Base-by-base conservation (phyloP, 805 yeast species). In the Starmerella powellii region DNA sequence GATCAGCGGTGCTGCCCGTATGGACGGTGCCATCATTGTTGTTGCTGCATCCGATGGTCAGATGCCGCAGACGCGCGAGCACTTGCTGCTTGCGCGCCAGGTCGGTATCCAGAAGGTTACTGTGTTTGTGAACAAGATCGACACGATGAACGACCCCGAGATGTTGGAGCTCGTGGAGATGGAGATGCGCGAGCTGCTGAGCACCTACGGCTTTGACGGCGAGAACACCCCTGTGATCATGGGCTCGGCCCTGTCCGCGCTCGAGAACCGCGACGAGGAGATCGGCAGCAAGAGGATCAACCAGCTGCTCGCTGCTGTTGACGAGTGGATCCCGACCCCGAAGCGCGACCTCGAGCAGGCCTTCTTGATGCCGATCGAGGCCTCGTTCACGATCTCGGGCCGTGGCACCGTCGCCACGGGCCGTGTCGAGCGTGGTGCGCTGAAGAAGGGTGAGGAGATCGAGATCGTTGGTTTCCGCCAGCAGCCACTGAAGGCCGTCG, bases 1-100 rank as follows among this genome's bases (percentile, higher is more conserved):
- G 97, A 88, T 88, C 66, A 85, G 95, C 54, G 97, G 97, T 79
- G 96, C 97, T 59, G 95, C 97, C 58, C 95, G 88, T 67, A 87
- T 87, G 96, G 97, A 88, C 66, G 96, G 97, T 73, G 97, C 96
- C 55, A 87, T 88, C 58, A 88, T 88, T 70, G 97, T 88, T 49
- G 97, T 91, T 65, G 98, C 97, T 60, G 98, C 98, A 51, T 73
- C 95, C 45, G 98, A 91, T 62, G 98, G 98, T 61, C 95, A 86
- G 71, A 91, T 88, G 97, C 97, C 96, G 62, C 98, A 91, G 73
- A 91, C 98, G 56, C 84, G 97, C 73, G 98, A 91, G 72, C 98
- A 91, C 71, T 74, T 91, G 71, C 71, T 91, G 66, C 78, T 91
- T 61, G 98, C 98, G 52, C 85, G 97, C 74, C 98, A 91, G 73